Evolutionary conservation across 2,329 filamentous ascomycete genomes (phyloP).

Genomic region (Elsinoe necatrix): DNA sequence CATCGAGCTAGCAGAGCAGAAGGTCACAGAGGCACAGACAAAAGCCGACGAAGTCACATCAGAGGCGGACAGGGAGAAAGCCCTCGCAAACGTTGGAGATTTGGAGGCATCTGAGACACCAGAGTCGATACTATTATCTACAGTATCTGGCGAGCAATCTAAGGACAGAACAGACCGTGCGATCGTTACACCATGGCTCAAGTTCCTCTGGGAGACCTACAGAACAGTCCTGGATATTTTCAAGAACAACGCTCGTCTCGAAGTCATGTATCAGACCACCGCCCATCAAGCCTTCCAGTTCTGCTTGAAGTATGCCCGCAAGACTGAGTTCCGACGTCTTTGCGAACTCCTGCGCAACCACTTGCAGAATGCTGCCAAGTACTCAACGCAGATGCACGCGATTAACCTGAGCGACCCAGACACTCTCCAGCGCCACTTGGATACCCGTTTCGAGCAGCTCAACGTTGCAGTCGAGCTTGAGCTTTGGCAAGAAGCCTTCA

Average conservation of each 20-base stretch:
- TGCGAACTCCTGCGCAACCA: constrained; percentile 98
- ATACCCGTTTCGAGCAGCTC: constrained; percentile 96
- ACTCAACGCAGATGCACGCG: constrained; percentile 97
- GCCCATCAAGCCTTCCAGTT: constrained; percentile 98
- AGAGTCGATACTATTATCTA: constrained; percentile 94
- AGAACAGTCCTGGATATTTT: constrained; percentile 96
- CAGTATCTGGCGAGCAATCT: constrained; percentile 95
- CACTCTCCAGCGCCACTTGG: constrained; percentile 91
- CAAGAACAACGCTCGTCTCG: constrained; percentile 95
- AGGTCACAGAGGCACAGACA: constrained; percentile 89
- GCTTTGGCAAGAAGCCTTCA: constrained; percentile 98
- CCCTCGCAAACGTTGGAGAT: constrained; percentile 76
- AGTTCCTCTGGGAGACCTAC: constrained; percentile 99
- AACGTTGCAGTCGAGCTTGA: constrained; percentile 97
- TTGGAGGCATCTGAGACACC: constrained; percentile 95
- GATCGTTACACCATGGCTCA: constrained; percentile 97
- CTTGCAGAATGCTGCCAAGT: constrained; percentile 97
- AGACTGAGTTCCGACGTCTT: constrained; percentile 97
- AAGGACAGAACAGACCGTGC: constrained; percentile 94
- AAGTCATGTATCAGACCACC: constrained; percentile 97
- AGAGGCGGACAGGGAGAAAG: constrained; percentile 64
- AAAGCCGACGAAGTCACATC: constrained; percentile 95
- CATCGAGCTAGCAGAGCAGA: constrained; percentile 91
- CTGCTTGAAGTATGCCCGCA: constrained; percentile 94
- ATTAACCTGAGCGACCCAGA: constrained; percentile 98